These are phyloP conservation scores for Fusarium stilboides DNA, from an alignment of 2,329 filamentous ascomycete species.

Conservation along the genomic window DNA sequence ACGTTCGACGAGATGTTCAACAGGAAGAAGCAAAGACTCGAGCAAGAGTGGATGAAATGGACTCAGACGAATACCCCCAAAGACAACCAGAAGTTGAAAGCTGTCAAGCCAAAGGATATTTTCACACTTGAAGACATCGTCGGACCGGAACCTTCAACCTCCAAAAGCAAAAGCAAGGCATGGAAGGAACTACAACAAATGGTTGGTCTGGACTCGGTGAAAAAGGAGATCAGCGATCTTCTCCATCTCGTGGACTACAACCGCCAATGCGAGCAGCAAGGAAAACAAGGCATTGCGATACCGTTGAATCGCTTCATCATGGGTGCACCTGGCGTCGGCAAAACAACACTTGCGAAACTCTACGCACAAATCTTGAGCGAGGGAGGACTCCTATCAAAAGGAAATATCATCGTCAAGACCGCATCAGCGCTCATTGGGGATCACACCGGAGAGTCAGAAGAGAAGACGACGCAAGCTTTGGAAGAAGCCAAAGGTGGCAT, in stretches of 20 bases:
- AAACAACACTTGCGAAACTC: constrained; percentile 1
- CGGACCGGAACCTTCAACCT: background rate
- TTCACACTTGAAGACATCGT: background rate
- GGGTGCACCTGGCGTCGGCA: background rate
- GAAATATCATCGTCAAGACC: background rate
- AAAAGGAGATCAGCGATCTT: background rate
- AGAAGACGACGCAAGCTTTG: background rate
- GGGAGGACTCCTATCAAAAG: background rate
- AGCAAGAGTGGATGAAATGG: background rate
- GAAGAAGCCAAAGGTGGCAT: background rate
- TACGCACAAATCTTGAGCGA: background rate
- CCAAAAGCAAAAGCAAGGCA: background rate
- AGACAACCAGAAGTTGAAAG: background rate
- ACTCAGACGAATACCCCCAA: background rate
- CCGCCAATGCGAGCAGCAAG: background rate
- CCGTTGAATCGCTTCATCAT: background rate
- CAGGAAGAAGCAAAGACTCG: background rate
- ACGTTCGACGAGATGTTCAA: background rate
- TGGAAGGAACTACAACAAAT: background rate
- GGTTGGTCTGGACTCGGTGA: background rate
- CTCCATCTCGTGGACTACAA: background rate
- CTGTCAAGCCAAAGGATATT: background rate
- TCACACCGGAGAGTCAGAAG: background rate
- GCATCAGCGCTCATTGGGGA: background rate
- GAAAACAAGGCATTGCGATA: background rate